Evolutionary conservation across 176 grass and related monocot genomes (phyloP).

Genomic region (Musa schizocarpa): DNA sequence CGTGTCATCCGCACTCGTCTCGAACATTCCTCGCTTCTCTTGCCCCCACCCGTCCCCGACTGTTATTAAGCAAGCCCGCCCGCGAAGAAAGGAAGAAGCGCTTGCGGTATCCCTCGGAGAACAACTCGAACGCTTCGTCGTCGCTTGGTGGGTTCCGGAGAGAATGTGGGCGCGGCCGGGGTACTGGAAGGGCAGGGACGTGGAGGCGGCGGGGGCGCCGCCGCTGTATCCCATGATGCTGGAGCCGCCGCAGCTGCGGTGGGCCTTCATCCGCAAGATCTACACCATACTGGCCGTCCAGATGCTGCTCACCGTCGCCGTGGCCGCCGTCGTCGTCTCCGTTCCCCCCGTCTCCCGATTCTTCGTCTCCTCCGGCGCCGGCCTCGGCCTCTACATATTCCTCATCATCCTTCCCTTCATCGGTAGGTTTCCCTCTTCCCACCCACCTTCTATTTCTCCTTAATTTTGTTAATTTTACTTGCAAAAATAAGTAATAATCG

Average conservation of each 20-base stretch:
- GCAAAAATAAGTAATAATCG: neutral
- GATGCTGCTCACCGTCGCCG: constrained; percentile 69
- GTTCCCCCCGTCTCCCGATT: constrained; percentile 57
- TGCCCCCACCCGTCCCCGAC: constrained; percentile 2
- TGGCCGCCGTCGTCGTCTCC: constrained; percentile 63
- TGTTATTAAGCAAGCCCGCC: neutral
- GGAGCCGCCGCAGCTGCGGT: constrained; percentile 72
- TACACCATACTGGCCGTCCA: constrained; percentile 83
- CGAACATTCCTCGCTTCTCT: constrained; percentile 30
- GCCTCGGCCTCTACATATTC: constrained; percentile 80
- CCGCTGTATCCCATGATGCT: constrained; percentile 85
- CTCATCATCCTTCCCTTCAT: constrained; percentile 85
- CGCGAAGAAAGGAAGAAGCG: neutral
- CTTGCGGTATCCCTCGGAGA: neutral
- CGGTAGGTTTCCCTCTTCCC: constrained; percentile 16
- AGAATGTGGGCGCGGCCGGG: constrained; percentile 65
- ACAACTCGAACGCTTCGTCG: neutral
- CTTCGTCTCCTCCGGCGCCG: constrained; percentile 61
- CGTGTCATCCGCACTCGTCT: constrained; percentile 13
- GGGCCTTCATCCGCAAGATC: constrained; percentile 79
- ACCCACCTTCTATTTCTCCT: neutral
- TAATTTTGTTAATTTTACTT: neutral
- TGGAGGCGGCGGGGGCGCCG: constrained; percentile 35
- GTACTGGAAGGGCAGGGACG: constrained; percentile 35
- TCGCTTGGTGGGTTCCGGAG: neutral